A percentile compares a stretch with the other conserved stretches of the same genome.
phyloP scores from a whole-genome alignment of 805 yeast species.

The Phaffomyces antillensis region DNA sequence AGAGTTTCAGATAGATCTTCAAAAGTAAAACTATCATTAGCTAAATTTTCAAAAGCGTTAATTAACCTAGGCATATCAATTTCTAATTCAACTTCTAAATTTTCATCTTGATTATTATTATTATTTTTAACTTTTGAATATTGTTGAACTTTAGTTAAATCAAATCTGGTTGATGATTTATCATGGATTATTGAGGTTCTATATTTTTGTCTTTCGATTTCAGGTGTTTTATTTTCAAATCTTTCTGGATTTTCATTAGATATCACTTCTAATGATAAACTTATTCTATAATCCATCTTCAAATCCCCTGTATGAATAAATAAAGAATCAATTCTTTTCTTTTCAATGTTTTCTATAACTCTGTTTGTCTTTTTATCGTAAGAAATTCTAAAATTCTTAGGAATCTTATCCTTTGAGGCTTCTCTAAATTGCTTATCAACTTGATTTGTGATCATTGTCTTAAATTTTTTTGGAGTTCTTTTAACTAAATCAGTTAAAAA shows the following conservation, averaged over 20 bases:
- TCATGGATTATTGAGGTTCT: conserved; percentile 66
- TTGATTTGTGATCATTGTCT: conserved; percentile 52
- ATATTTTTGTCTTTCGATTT: conserved; percentile 59
- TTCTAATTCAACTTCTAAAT: conserved; percentile 45
- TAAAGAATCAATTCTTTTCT: conserved; percentile 66
- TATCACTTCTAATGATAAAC: conserved; percentile 74
- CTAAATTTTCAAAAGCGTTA: conserved; percentile 32
- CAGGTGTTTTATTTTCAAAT: conserved; percentile 46
- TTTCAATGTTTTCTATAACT: conserved; percentile 60
- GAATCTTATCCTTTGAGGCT: conserved; percentile 56
- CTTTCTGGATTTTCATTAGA: conserved; percentile 49
- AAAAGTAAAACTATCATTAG: conserved; percentile 44
- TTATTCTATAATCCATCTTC: conserved; percentile 67
- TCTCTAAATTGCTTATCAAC: conserved; percentile 59
- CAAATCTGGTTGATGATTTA: conserved; percentile 68
- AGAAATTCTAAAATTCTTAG: conserved; percentile 57
- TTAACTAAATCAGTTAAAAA: conserved; percentile 50
- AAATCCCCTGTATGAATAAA: conserved; percentile 70
- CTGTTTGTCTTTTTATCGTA: conserved; percentile 64
- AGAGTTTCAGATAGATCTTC: conserved; percentile 53
- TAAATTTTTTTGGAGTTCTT: conserved; percentile 46
- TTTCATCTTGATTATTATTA: conserved; percentile 18
- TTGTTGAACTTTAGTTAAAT: conserved; percentile 51
- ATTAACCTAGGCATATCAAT: conserved; percentile 37
- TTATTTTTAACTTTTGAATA: conserved; percentile 20